phyloP scores from a whole-genome alignment of 2,329 filamentous ascomycete genomes.

The Cercospora zeae-maydis region DNA sequence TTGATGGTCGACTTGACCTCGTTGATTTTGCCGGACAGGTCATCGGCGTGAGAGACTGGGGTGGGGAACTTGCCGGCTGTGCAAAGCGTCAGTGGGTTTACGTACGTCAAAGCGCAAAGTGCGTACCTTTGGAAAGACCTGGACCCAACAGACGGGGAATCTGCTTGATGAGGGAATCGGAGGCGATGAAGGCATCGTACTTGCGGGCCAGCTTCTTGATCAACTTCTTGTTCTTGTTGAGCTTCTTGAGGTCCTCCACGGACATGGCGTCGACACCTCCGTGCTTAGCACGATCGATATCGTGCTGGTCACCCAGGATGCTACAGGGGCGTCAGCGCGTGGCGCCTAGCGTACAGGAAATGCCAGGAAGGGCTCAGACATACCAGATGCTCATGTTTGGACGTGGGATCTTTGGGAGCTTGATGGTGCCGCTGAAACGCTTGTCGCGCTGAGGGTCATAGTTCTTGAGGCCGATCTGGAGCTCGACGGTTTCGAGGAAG shows the following conservation, averaged over 20 bases:
- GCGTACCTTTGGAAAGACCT: conserved; percentile 90
- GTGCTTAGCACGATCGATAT: conserved; percentile 99
- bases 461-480: conserved; percentile 88
- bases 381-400: conserved; percentile 85
- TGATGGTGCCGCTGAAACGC: conserved; percentile 99
- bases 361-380: conserved; percentile 22
- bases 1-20: conserved; percentile 99
- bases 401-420: conserved; percentile 85
- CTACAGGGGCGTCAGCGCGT: conserved; percentile 43
- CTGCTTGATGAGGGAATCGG: conserved; percentile 97
- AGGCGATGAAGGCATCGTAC: conserved; percentile 99
- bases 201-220: conserved; percentile 99
- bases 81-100: conserved; percentile 31
- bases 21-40: conserved; percentile 90
- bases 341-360: background rate
- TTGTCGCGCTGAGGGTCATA: conserved; percentile 99
- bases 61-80: conserved; percentile 99
- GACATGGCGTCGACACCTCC: conserved; percentile 98
- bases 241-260: conserved; percentile 98
- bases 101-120: background rate
- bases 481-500: conserved; percentile 62
- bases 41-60: conserved; percentile 93
- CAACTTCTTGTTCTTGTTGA: conserved; percentile 99
- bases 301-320: conserved; percentile 90
- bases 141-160: conserved; percentile 99